These are phyloP conservation scores for Cutaneotrichosporon curvatum DNA, from an alignment of 1,284 basidiomycete genomes.

Conservation along the genomic window DNA sequence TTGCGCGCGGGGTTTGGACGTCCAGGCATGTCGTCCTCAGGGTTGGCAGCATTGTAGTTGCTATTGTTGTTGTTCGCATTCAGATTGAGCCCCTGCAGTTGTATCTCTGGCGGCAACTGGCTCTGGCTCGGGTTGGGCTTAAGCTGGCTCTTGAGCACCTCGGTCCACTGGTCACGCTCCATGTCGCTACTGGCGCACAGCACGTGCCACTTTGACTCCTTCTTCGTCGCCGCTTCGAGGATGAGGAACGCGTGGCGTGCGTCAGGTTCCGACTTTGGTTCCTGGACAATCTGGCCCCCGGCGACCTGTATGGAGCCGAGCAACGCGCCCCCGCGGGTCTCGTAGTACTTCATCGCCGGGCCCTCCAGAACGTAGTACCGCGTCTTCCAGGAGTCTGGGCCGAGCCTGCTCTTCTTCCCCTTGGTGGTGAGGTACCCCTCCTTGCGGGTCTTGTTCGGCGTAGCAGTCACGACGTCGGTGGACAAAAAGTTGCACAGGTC, in stretches of 20 bases:
- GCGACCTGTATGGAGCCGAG: slow-evolving; percentile 80
- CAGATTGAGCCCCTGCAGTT: slow-evolving; percentile 41
- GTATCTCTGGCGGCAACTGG: slow-evolving; percentile 17
- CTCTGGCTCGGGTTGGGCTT: slow-evolving; percentile 40
- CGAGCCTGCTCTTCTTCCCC: slow-evolving; percentile 84
- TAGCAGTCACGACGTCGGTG: slow-evolving; percentile 74
- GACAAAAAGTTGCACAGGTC: slow-evolving; percentile 89
- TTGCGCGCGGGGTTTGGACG: slow-evolving; percentile 37
- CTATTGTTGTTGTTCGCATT: slow-evolving; percentile 40
- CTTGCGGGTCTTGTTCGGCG: slow-evolving; percentile 83
- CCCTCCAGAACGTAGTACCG: slow-evolving; percentile 88
- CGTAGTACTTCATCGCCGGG: slow-evolving; percentile 84
- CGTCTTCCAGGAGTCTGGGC: slow-evolving; percentile 64
- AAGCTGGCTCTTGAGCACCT: slow-evolving; percentile 74
- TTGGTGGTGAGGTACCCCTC: slow-evolving; percentile 95
- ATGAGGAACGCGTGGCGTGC: slow-evolving; percentile 96
- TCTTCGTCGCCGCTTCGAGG: slow-evolving; percentile 68
- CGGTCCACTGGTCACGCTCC: slow-evolving; percentile 90
- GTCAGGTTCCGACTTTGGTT: slow-evolving; percentile 70
- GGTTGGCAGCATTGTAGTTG: not conserved
- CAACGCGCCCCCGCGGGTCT: slow-evolving; percentile 83
- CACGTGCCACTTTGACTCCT: slow-evolving; percentile 66
- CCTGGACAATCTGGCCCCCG: slow-evolving; percentile 76
- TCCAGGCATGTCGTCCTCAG: slow-evolving; percentile 15
- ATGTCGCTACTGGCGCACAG: slow-evolving; percentile 91